Evolutionary conservation across 75 land plant genomes (phyloP), one percentile per base, ranked within the genome.

Genomic region (Chamaecyparis obtusa): DNA sequence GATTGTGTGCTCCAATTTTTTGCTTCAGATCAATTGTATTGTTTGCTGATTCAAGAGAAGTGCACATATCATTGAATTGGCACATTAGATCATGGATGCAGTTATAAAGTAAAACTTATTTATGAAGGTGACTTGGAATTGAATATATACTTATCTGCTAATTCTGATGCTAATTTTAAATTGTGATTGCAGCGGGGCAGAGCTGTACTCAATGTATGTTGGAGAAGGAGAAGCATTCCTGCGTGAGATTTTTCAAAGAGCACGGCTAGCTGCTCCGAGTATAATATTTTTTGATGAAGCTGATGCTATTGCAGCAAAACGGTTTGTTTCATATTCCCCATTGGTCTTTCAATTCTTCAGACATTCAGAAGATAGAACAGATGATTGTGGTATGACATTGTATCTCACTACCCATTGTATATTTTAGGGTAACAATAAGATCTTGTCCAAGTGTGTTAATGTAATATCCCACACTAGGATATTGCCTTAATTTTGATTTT

Each of bases 151-250:
- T 80, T 44, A n/a, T 44, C 83, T 80, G 30, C 30, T 44, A 80
- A 41, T 80, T 80, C 6, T 64, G n/a, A 44, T 32, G 35, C 48
- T 39, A 13, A 35, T 72, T 85, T 83, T 39, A 35, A 51, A 16
- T 81, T 8, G 27, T 85, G 84, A 19, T 24, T 41, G 55, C 94
- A 96, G 99, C 90, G 94, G 96, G 86, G 98, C 99, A 89, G 99
- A 97, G 37, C 69, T 97, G 5, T 94, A 93, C 82, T 97, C 99
- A 54, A 97, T 93, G 98, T 97, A 94, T 90, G 97, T 97, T 87
- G 99, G 99, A 77, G 99, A 97, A 86, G 98, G 99, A 21, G 99
- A 96, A 90, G 94, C 95, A 37, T 87, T 96, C 69, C 82, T 97
- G 44, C 94, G 99, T 13, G 96, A 93, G 76, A 96, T 93, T 35